Evolutionary conservation across 2,329 filamentous ascomycete genomes (phyloP).

Genomic region (Parastagonospora avenae): DNA sequence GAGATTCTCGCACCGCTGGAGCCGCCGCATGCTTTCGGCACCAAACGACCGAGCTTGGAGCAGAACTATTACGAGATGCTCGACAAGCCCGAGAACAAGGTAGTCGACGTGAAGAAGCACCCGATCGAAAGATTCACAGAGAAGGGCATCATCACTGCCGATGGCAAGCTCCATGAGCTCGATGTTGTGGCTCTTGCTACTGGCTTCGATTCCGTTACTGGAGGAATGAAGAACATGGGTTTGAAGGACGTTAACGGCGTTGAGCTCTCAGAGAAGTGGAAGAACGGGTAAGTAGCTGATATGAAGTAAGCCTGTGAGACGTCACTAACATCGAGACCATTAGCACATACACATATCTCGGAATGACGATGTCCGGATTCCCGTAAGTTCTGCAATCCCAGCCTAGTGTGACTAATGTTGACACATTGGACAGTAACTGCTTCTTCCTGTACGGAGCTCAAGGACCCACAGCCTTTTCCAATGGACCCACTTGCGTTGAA

Average conservation of each 20-base stretch:
- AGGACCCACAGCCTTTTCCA: constrained; percentile 54
- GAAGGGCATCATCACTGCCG: constrained; percentile 47
- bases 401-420: background rate
- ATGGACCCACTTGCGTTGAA: constrained; percentile 53
- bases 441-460: constrained; percentile 55
- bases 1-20: constrained; percentile 54
- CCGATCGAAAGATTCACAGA: constrained; percentile 48
- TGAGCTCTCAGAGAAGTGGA: constrained; percentile 49
- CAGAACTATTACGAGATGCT: constrained; percentile 55
- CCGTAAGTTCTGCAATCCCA: constrained; percentile 25
- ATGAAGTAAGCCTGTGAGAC: background rate
- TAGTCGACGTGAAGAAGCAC: constrained; percentile 51
- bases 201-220: constrained; percentile 53
- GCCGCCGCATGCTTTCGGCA: constrained; percentile 53
- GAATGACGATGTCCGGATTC: constrained; percentile 49
- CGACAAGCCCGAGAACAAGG: constrained; percentile 49
- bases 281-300: constrained; percentile 24
- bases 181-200: constrained; percentile 54
- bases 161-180: constrained; percentile 50
- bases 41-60: constrained; percentile 54
- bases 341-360: constrained; percentile 49
- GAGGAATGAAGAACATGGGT: constrained; percentile 50
- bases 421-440: constrained; percentile 38
- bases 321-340: background rate
- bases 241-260: constrained; percentile 45